Evolutionary conservation across 23 red algal species (phyloP).

Genomic region (Rhodosorus marinus): DNA sequence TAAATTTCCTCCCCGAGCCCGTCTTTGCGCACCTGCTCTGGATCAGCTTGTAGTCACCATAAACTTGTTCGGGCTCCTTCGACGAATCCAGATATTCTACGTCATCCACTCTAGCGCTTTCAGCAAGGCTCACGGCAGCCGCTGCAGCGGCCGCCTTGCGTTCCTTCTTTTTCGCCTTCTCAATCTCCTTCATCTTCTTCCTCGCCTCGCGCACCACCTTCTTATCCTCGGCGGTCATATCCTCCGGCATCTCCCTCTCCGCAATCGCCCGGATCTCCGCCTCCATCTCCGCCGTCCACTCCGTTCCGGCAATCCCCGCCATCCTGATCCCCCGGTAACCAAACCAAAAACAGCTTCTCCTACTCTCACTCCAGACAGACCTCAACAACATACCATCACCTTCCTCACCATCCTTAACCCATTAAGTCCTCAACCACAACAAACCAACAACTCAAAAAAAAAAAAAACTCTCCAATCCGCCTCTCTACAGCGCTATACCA

Average conservation of each 20-base stretch:
- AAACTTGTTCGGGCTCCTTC: conserved; percentile 11
- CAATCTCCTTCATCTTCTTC: conserved; percentile 6
- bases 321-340: too few species aligned
- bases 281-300: too few species aligned
- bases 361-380: too few species aligned
- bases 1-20: conserved; percentile 27
- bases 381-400: too few species aligned
- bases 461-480: too few species aligned
- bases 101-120: background rate
- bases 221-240: background rate
- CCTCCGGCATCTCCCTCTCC: background rate
- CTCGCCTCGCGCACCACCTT: conserved; percentile 4
- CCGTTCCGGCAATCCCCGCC: too few species aligned
- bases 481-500: too few species aligned
- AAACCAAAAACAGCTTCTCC: too few species aligned
- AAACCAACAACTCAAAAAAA: too few species aligned
- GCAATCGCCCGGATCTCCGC: background rate
- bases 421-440: too few species aligned
- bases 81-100: conserved; percentile 1
- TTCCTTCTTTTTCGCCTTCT: conserved; percentile 4
- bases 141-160: background rate
- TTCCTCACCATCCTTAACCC: too few species aligned
- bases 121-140: background rate
- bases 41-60: conserved; percentile 47
- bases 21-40: conserved; percentile 19